Conservation (phyloP, 2,329 filamentous ascomycete genomes). For the Pleurostoma richardsiae region DNA sequence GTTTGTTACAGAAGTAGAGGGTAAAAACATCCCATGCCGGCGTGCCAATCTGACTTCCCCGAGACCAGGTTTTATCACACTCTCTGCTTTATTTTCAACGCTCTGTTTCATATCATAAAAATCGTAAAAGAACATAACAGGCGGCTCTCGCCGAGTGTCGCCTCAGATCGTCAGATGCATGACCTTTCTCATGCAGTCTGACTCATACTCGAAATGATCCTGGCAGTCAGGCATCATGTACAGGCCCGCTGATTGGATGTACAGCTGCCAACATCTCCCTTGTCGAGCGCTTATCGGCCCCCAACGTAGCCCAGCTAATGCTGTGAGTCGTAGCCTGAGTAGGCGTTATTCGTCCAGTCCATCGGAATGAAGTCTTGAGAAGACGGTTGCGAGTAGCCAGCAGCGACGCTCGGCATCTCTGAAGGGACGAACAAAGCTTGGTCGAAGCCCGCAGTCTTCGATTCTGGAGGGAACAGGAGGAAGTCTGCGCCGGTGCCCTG, state of each 20-base stretch:
- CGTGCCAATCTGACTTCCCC: not conserved
- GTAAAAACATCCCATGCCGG: not conserved
- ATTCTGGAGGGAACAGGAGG: constrained; percentile 49
- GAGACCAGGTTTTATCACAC: not conserved
- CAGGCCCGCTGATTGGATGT: not conserved
- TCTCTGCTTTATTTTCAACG: not conserved
- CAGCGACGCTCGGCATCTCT: constrained; percentile 43
- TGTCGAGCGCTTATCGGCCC: not conserved
- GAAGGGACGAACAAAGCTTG: constrained; percentile 34
- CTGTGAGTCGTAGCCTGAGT: constrained; percentile 22
- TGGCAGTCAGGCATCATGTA: not conserved
- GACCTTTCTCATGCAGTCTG: not conserved
- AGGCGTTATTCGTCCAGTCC: constrained; percentile 33
- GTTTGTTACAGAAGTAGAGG: not conserved
- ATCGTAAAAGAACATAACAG: constrained; percentile 3
- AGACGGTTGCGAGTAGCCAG: constrained; percentile 46
- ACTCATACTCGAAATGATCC: not conserved
- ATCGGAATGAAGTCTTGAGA: constrained; percentile 46
- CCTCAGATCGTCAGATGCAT: constrained; percentile 8
- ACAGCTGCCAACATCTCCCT: constrained; percentile 1
- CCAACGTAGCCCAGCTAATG: constrained; percentile 13
- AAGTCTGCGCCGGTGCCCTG: constrained; percentile 54
- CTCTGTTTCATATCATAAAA: not conserved
- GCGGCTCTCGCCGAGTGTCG: constrained; percentile 1
- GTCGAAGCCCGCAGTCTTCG: constrained; percentile 35